A percentile compares a stretch with the other conserved stretches of the same genome.
Evolutionary conservation across 306 rosid species (phyloP).

Genomic region (Geum urbanum): DNA sequence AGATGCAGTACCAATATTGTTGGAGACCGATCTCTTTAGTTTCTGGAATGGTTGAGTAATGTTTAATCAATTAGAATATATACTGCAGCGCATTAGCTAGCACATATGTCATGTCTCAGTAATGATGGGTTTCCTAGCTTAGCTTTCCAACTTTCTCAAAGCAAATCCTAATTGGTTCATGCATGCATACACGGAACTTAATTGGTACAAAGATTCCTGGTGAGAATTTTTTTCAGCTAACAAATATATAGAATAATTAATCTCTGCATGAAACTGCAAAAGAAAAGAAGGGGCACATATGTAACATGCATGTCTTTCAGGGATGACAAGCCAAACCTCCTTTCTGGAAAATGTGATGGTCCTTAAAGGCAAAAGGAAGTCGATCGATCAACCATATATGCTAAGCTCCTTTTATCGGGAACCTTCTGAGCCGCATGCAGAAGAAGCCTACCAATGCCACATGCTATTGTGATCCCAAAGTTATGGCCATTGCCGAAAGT

Average conservation of each 20-base stretch:
- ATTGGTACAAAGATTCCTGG: slow-evolving; percentile 20
- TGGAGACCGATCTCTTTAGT: background rate
- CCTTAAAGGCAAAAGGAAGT: slow-evolving; percentile 10
- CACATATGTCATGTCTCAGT: slow-evolving; percentile 11
- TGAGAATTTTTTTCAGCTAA: background rate
- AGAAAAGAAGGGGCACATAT: background rate
- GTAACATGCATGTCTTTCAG: no score
- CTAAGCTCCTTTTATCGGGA: background rate
- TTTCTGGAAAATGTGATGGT: slow-evolving; percentile 13
- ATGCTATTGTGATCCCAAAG: slow-evolving; percentile 27
- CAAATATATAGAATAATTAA: background rate
- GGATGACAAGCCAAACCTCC: background rate
- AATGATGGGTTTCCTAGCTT: slow-evolving; percentile 21
- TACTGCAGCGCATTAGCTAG: slow-evolving; percentile 13
- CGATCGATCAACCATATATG: background rate
- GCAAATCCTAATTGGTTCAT: slow-evolving; percentile 15
- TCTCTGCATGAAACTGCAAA: slow-evolving; percentile 4
- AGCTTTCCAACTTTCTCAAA: slow-evolving; percentile 11
- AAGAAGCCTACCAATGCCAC: slow-evolving; percentile 8
- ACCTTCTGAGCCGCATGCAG: slow-evolving; percentile 26
- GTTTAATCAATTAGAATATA: background rate
- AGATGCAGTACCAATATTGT: no score
- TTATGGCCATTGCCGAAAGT: slow-evolving; percentile 12
- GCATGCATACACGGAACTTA: slow-evolving; percentile 8
- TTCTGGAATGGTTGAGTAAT: background rate